Base-by-base conservation (phyloP, 2,329 filamentous ascomycete genomes). In the Scytalidium sp. region DNA sequence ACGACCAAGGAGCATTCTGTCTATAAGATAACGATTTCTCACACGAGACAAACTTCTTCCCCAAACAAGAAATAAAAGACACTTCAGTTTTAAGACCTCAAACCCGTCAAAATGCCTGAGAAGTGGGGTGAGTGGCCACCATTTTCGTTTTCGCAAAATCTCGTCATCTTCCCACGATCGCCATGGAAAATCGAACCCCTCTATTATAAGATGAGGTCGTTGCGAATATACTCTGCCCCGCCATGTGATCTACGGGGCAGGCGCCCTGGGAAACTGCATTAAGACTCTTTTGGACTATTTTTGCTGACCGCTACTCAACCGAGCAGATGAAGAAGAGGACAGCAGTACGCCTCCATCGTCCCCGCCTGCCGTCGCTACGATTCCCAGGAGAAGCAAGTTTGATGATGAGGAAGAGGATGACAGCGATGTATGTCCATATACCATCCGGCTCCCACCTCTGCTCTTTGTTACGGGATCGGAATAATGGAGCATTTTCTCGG, bases 391-490 rank as follows among this genome's bases (percentile, higher is more conserved):
- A 52, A 56, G 80, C 68, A 90, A 94, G 75, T 96, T 96, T 65
- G 91, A 94, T 61, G 93, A 97, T 61, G 93, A 97, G 68, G 92
- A 96, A 70, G 87, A 79, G 49, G 85, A 92, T 27, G 85, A 88
- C 58, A 78, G 76, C 60, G 90, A 95, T 71, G 92, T 93, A 80
- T 64, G 78, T 67, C 58, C 40, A 46, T 43, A 45, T 29, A 25
- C 42, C 39, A 43, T 32, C 36, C 11, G n/a, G 13, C 13, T 22
- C 19, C 25, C 4, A 32, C 13, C 13, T 8, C 11, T 7, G 19
- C 19, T 22, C 15, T 40, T n/a, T n/a, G n/a, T n/a, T n/a, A n/a
- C n/a, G n/a, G n/a, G n/a, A n/a, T n/a, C n/a, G n/a, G n/a, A n/a
- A n/a, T n/a, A n/a, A n/a, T n/a, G n/a, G n/a, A n/a, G n/a, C n/a